phyloP scores from a whole-genome alignment of 768 basidiomycete genomes.

The Suillus subluteus region DNA sequence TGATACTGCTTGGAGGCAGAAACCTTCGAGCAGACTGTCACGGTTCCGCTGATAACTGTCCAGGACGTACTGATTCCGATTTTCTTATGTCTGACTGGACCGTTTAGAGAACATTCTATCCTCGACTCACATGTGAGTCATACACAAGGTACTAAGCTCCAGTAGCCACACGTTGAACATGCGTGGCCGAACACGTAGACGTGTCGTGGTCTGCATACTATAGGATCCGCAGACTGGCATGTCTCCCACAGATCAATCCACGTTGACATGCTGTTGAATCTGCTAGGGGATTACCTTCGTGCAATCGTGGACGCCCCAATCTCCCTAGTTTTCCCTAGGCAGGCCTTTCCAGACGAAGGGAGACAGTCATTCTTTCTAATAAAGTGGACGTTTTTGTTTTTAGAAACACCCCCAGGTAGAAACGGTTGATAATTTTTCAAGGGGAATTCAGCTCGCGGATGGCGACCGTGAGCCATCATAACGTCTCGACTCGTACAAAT shows the following conservation, averaged over 20 bases:
- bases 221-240: constrained; percentile 50
- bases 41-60: constrained; percentile 32
- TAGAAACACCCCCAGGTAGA: constrained; percentile 46
- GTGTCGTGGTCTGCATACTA: constrained; percentile 62
- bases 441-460: constrained; percentile 38
- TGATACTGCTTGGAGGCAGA: background rate
- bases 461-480: constrained; percentile 37
- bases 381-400: constrained; percentile 41
- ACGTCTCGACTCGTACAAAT: too few relatives aligned
- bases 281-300: constrained; percentile 36
- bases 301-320: constrained; percentile 41
- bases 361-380: background rate
- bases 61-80: constrained; percentile 49
- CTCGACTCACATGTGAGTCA: constrained; percentile 49
- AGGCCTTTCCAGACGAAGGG: background rate
- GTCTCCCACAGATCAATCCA: constrained; percentile 51
- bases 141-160: background rate
- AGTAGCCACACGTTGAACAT: constrained; percentile 20
- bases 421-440: constrained; percentile 52
- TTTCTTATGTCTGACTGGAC: constrained; percentile 27
- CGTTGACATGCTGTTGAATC: constrained; percentile 44
- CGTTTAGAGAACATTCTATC: constrained; percentile 46
- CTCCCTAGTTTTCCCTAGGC: background rate
- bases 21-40: constrained; percentile 13
- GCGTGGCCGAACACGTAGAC: constrained; percentile 45